Evolutionary conservation across 768 basidiomycete genomes (phyloP).

Genomic region (Boletus sensibilis): DNA sequence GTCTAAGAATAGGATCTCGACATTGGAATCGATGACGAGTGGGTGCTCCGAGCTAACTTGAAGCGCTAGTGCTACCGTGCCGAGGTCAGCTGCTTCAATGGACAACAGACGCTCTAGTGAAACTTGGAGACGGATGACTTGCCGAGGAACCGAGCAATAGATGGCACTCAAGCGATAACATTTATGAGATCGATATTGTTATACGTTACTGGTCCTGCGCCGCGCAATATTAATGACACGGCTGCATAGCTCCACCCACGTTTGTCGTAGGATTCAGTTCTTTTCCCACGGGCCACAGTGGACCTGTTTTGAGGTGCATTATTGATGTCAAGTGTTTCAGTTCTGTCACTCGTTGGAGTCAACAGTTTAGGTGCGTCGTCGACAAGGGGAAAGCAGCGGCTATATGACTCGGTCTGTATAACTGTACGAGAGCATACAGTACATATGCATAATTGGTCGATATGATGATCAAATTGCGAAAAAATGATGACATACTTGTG

Average conservation of each 20-base stretch:
- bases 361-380: not conserved
- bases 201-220: not conserved
- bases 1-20: not conserved
- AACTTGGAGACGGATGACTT: not conserved
- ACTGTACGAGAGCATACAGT: not conserved
- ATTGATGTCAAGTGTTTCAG: conserved; percentile 8
- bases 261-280: conserved; percentile 7
- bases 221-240: not conserved
- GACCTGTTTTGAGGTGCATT: not conserved
- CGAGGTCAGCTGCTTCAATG: not conserved
- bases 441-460: not conserved
- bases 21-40: not conserved
- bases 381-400: not conserved
- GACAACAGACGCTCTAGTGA: not conserved
- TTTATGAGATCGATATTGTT: conserved; percentile 4
- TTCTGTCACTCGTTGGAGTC: not conserved
- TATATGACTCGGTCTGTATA: too few relatives aligned
- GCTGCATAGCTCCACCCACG: conserved; percentile 11
- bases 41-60: not conserved
- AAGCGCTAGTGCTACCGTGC: not conserved
- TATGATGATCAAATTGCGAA: not conserved
- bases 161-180: not conserved
- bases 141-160: conserved; percentile 4
- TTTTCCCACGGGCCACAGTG: conserved; percentile 12
- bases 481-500: not conserved